Base-by-base conservation (phyloP, 2,329 filamentous ascomycete genomes). In the Alternaria brassicicola region DNA sequence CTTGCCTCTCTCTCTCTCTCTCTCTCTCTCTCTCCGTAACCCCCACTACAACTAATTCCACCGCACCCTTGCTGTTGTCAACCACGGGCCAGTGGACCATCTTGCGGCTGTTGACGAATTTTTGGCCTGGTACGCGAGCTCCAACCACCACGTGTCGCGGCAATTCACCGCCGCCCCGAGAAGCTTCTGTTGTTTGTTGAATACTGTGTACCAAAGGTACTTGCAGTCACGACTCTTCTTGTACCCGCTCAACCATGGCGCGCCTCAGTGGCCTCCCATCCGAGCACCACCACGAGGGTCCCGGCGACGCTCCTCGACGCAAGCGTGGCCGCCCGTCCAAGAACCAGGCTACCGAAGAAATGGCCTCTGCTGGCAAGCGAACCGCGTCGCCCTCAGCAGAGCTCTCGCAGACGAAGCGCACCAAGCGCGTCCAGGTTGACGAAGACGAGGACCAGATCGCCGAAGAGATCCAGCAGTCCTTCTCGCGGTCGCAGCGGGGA, bases 231-330 rank as follows among this genome's bases (percentile, higher is more conserved):
- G 30, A 58, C 19, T 23, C 19, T 23, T 23, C 13, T 23, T 23
- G 7, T 12, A 49, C 36, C 49, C 41, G 23, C 36, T 58, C 62
- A 46, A 59, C 49, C 60, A 76, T 76, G 73, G 74, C 73, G 59
- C 72, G 72, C 42, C 65, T 74, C 45, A 72, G 68, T 58, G 71
- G 73, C 50, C 68, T 75, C 8, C 69, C 72, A 42, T 74, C 73
- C 33, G 73, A 76, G 64, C 74, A 74, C 65, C 75, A 76, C 57
- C 68, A 71, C 57, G 66, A 72, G 47, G 74, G 73, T 26, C 73
- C 74, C 21, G 74, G 71, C 9, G 73, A 76, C 54, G 67, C 71
- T 39, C 67, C 72, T 8, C 71, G 71, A 46, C 73, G 73, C 55
- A 69, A 70, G 52, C 68, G 68, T 52, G 67, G 70, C 54, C 73